Conservation (phyloP, 2,329 filamentous ascomycete genomes). For the Fusarium hainanense region DNA sequence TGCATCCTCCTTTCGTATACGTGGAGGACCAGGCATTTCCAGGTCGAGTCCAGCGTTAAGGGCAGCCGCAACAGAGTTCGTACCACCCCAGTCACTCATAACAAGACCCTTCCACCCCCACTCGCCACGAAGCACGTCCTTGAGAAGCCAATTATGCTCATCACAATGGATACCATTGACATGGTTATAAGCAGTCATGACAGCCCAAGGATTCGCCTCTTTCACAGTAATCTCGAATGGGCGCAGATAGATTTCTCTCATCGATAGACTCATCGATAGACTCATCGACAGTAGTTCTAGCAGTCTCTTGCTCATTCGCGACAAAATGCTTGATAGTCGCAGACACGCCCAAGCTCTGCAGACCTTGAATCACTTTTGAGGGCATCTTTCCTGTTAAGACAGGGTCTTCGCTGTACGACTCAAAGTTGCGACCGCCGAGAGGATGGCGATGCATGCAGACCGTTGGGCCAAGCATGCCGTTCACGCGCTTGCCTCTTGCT, state of each 20-base stretch:
- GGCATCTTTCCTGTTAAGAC: conserved; percentile 58
- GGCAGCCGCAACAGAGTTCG: conserved; percentile 49
- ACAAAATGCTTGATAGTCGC: conserved; percentile 61
- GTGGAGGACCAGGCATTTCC: conserved; percentile 53
- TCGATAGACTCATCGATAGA: conserved; percentile 47
- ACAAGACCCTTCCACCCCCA: conserved; percentile 59
- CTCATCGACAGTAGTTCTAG: conserved; percentile 48
- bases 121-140: conserved; percentile 55
- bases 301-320: conserved; percentile 55
- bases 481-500: conserved; percentile 68
- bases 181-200: conserved; percentile 61
- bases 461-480: conserved; percentile 76
- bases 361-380: conserved; percentile 56
- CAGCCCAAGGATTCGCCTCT: conserved; percentile 55
- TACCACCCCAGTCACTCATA: conserved; percentile 61
- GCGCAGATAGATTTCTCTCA: conserved; percentile 56
- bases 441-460: conserved; percentile 62
- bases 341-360: conserved; percentile 56
- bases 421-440: conserved; percentile 61
- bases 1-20: conserved; percentile 39
- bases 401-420: conserved; percentile 61
- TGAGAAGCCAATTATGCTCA: conserved; percentile 53
- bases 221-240: conserved; percentile 59
- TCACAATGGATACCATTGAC: conserved; percentile 59
- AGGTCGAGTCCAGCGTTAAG: conserved; percentile 49